A percentile compares a stretch with the other conserved stretches of the same genome.
Conservation (phyloP, 768 basidiomycete species). For the Boletus edulis region DNA sequence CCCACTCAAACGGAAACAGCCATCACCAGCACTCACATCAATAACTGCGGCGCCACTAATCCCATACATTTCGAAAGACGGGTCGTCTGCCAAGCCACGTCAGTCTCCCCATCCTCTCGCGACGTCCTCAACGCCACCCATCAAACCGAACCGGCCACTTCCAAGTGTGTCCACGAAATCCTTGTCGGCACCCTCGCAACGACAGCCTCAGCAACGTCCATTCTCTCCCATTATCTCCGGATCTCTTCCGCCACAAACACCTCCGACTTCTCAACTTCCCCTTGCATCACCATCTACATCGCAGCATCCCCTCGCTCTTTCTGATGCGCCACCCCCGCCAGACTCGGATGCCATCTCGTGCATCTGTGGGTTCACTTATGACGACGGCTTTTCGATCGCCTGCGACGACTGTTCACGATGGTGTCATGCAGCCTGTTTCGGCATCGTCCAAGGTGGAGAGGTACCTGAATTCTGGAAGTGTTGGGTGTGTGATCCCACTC, state of each 20-base stretch:
- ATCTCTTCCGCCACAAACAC: slow-evolving; percentile 14
- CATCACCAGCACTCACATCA: slow-evolving; percentile 19
- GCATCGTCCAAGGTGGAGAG: slow-evolving; percentile 46
- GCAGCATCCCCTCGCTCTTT: slow-evolving; percentile 16
- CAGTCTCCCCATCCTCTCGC: slow-evolving; percentile 18
- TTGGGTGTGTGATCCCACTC: slow-evolving; percentile 57
- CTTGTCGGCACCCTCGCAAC: slow-evolving; percentile 11
- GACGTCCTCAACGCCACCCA: slow-evolving; percentile 18
- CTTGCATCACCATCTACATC: slow-evolving; percentile 22
- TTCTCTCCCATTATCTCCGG: slow-evolving; percentile 17
- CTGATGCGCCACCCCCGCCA: slow-evolving; percentile 24
- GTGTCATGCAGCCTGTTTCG: slow-evolving; percentile 83
- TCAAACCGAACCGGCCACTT: slow-evolving; percentile 4
- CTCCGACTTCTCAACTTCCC: slow-evolving; percentile 10
- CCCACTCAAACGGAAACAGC: slow-evolving; percentile 43
- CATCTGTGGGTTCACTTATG: slow-evolving; percentile 70
- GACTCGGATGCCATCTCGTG: slow-evolving; percentile 58
- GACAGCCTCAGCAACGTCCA: slow-evolving; percentile 12
- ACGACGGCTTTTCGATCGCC: slow-evolving; percentile 84
- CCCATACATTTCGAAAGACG: slow-evolving; percentile 5
- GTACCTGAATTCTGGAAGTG: slow-evolving; percentile 80
- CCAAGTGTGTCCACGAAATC: slow-evolving; percentile 13
- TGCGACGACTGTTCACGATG: slow-evolving; percentile 82
- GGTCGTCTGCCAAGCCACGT: slow-evolving; percentile 5
- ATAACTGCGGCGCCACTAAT: slow-evolving; percentile 7